These are phyloP conservation scores for Hylodesmum podocarpum DNA, from an alignment of 306 rosid genomes.

Conservation along the genomic window DNA sequence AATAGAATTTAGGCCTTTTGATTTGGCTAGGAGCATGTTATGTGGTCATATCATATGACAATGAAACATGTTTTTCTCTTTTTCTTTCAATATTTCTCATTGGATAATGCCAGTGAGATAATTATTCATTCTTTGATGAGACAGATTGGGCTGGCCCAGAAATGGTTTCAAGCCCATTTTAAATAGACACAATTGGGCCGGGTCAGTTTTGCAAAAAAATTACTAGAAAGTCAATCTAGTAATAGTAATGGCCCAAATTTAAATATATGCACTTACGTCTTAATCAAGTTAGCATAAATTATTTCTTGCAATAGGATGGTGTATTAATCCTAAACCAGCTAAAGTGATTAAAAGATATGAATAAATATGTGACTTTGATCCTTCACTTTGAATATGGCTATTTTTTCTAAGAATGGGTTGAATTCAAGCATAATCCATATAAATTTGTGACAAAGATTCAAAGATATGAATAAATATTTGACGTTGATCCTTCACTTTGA, in stretches of 20 bases:
- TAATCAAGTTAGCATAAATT: too few species aligned
- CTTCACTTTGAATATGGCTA: background rate
- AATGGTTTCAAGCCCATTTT: background rate
- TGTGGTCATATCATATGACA: background rate
- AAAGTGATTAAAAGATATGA: background rate
- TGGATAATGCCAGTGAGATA: conserved; percentile 13
- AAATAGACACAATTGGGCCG: background rate
- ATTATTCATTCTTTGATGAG: background rate
- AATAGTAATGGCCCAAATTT: too few species aligned
- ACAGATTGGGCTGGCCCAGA: background rate
- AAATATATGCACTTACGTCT: too few species aligned
- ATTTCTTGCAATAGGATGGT: too few species aligned
- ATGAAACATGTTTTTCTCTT: background rate
- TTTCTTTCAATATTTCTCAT: background rate
- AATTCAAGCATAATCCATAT: background rate
- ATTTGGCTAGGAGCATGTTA: conserved; percentile 39
- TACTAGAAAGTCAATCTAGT: background rate
- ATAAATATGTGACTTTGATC: background rate
- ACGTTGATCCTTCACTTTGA: background rate
- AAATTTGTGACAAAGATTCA: background rate
- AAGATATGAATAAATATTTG: background rate
- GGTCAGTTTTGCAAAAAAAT: background rate
- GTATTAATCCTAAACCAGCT: too few species aligned
- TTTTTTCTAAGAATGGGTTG: background rate
- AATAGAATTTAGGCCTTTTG: conserved; percentile 29